Evolutionary conservation across 2,329 filamentous ascomycete species (phyloP).

Genomic region (Fusarium neocosmosporiellum): DNA sequence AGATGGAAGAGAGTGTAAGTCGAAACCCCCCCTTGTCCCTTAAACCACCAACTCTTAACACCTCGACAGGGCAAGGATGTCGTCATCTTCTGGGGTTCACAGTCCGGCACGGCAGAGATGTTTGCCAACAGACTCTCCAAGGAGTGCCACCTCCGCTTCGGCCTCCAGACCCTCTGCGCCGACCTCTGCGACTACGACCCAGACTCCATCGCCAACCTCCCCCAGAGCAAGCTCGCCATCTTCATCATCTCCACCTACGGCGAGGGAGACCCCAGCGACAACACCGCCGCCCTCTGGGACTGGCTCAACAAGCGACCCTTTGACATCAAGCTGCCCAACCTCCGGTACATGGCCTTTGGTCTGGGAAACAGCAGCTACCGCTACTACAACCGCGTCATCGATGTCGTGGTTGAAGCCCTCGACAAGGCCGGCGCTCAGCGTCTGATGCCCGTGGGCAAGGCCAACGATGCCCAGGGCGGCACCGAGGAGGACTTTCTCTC

Average conservation of each 20-base stretch:
- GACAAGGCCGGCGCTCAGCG: constrained; percentile 43
- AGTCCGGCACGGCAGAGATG: constrained; percentile 95
- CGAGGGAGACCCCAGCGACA: constrained; percentile 56
- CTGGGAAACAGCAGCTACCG: constrained; percentile 54
- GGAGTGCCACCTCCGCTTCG: constrained; percentile 88
- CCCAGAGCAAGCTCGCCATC: constrained; percentile 44
- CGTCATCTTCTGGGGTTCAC: constrained; percentile 93
- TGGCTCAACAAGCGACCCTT: constrained; percentile 38
- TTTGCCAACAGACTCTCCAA: constrained; percentile 90
- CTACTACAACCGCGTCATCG: constrained; percentile 52
- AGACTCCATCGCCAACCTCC: constrained; percentile 48
- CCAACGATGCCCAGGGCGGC: constrained; percentile 47
- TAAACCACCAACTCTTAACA: background rate
- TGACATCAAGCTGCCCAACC: constrained; percentile 24
- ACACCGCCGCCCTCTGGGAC: constrained; percentile 47
- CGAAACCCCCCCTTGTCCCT: too few relatives aligned
- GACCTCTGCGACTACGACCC: constrained; percentile 61
- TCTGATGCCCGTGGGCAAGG: constrained; percentile 44
- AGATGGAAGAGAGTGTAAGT: constrained; percentile 46
- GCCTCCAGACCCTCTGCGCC: constrained; percentile 86
- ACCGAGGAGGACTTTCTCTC: constrained; percentile 52
- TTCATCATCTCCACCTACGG: constrained; percentile 55
- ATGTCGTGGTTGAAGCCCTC: constrained; percentile 41
- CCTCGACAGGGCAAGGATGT: constrained; percentile 75
- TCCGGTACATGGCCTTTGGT: constrained; percentile 52